Base-by-base conservation (phyloP, 169 alveolate genomes). In the Plasmodium reichenowi region DNA sequence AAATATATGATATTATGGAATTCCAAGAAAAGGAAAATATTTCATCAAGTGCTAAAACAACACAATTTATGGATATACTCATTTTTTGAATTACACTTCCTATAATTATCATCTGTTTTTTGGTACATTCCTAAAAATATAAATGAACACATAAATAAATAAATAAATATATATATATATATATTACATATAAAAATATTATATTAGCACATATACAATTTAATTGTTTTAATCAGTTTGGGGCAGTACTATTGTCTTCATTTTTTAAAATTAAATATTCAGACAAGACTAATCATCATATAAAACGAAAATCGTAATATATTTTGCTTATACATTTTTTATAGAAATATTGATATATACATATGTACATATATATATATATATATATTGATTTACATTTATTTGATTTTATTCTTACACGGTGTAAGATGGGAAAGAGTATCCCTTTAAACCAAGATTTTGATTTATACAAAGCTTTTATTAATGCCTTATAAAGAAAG, bases 361-460 rank as follows among this genome's bases (percentile, higher is more conserved):
- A 64, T 13, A 5, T 3, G 20, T 64, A 64, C 3, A 63, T n/a
- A 38, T 22, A 13, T n/a, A 68, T 38, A 68, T 4, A 6, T 58
- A 67, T 22, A 43, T 29, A 43, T 29, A n/a, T 22, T 9, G 32
- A 43, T 67, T 7, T 12, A 67, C 0, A 10, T 29, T 24, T 64
- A 58, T 13, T 1, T 32, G 2, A 7, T n/a, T 5, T 56, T 63
- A 38, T 17, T 56, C 96, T 83, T 85, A 93, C 96, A 72, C 94
- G 98, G 63, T 95, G 95, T 20, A 97, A 96, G 26, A 98, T 87
- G 1, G 99, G 99, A 54, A 97, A 94, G 60, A 98, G 72, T 13
- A 98, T 96, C 20, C 99, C 99, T 91, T 97, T 97, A 89, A 98
- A 96, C 98, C 99, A 98, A 17, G 99, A 99, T 17, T 96, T 95